These are phyloP conservation scores for Papilionanthe hybrid DNA, from an alignment of 116 monocot genomes.

Conservation along the genomic window DNA sequence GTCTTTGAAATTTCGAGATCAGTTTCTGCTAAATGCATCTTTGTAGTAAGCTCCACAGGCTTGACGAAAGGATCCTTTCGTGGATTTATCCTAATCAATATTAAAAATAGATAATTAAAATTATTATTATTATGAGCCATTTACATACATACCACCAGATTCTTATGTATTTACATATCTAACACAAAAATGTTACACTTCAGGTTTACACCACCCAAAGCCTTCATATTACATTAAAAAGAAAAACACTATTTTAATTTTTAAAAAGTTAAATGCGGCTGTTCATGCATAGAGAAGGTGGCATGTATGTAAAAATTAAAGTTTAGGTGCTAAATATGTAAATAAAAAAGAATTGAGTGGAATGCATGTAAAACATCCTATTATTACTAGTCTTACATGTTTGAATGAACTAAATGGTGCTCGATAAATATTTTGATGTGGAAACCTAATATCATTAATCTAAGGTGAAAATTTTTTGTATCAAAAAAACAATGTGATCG, in stretches of 20 bases:
- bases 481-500: background rate
- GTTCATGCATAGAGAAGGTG: no score
- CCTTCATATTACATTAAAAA: no score
- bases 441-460: background rate
- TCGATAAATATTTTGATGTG: background rate
- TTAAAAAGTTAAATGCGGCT: no score
- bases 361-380: background rate
- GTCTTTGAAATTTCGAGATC: background rate
- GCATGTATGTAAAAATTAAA: no score
- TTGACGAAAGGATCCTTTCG: slow-evolving; percentile 44
- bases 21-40: slow-evolving; percentile 9
- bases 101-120: background rate
- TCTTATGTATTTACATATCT: no score
- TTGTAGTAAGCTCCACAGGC: slow-evolving; percentile 26
- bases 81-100: slow-evolving; percentile 27
- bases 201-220: no score
- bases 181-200: no score
- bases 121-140: no score
- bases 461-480: background rate
- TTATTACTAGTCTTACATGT: background rate
- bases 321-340: no score
- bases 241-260: no score
- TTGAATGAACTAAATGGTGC: background rate
- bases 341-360: no score
- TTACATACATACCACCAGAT: no score